Base-by-base conservation (phyloP, 2,329 filamentous ascomycete species). In the Stachybotrys chartarum region DNA sequence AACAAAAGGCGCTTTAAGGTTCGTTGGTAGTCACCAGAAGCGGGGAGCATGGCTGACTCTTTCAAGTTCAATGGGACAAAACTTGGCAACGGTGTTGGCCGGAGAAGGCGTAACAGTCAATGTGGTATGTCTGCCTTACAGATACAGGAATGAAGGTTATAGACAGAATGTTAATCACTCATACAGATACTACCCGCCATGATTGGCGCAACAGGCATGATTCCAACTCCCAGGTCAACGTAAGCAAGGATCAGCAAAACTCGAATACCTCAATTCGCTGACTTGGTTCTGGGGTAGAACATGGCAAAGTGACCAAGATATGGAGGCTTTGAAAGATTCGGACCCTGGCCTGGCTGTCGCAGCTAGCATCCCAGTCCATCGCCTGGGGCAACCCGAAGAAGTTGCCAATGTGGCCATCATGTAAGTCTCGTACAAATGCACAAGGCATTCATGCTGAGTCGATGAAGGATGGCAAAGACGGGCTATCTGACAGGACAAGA, bases 121-220 rank as follows among this genome's bases (percentile, higher is more conserved):
- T n/a, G 65, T 63, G 12, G 68, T 70, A 50, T 59, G 65, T 49
- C n/a, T 48, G 30, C 11, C 14, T 14, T 42, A 3, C 35, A 42
- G 14, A 10, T 42, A 10, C 5, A 42, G 5, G 35, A 42, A 42
- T 5, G 8, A 5, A 24, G 24, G 44, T 3, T 6, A 45, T 30
- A 47, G 1, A 59, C 7, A 42, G 14, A 6, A 42, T 42, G 5
- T 42, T 10, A 24, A 4, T 24, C 4, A 0, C 0, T 10, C 0
- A 18, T 31, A 4, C 56, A 70, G 68, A 64, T 71, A 3, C 57
- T 65, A 3, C 69, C 69, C 1, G 69, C 69, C n/a, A 69, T 71
- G 67, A 71, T 71, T 46, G 69, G 67, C 0, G 61, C 63, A 3
- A 71, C 69, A 8, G 69, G 66, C 44, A 70, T 71, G 68, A 71